Evolutionary conservation across 768 basidiomycete genomes (phyloP), one percentile per base, ranked within the genome.

Genomic region (Amanita polypyramis): DNA sequence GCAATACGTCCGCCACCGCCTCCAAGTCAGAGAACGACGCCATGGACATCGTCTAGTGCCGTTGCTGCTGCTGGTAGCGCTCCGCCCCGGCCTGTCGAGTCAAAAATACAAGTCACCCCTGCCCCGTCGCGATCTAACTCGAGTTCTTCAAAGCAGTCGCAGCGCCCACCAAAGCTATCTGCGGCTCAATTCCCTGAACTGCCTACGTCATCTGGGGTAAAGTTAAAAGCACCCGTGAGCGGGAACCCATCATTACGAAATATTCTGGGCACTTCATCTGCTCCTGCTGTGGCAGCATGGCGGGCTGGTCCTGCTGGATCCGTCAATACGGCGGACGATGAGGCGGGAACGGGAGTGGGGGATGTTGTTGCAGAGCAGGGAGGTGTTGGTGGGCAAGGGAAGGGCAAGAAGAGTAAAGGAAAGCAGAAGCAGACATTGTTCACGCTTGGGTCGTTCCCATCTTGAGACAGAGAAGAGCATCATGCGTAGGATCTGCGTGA

Each of bases 401-500:
- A 77, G 55, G 77, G 77, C 29, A 86, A 79, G 72, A 90, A 87
- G 63, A 75, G 77, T 0, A 92, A 90, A 59, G 80, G 79, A 1
- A 89, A 90, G 63, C 78, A 80, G 61, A 91, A 91, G 65, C 85
- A 91, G 70, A 90, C 79, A 7, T 62, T 93, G 54, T 92, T 91
- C 56, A 89, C 72, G 9, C 60, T 75, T 49, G 74, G 75, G n/a
- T 62, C 72, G 4, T 71, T 74, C 62, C 70, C 73, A 11, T 57
- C 64, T 15, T 69, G 58, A 64, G 27, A 7, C 3, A 7, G 25
- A 7, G 25, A 7, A 4, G 7, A 27, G 25, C 25, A 27, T 27
- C n/a, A n/a, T n/a, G n/a, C n/a, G n/a, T n/a, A n/a, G n/a, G n/a
- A n/a, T n/a, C n/a, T n/a, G n/a, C n/a, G n/a, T n/a, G n/a, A n/a